Evolutionary conservation across 1,284 basidiomycete genomes (phyloP), one percentile per base, ranked within the genome.

Genomic region (Cutaneotrichosporon dermatis): DNA sequence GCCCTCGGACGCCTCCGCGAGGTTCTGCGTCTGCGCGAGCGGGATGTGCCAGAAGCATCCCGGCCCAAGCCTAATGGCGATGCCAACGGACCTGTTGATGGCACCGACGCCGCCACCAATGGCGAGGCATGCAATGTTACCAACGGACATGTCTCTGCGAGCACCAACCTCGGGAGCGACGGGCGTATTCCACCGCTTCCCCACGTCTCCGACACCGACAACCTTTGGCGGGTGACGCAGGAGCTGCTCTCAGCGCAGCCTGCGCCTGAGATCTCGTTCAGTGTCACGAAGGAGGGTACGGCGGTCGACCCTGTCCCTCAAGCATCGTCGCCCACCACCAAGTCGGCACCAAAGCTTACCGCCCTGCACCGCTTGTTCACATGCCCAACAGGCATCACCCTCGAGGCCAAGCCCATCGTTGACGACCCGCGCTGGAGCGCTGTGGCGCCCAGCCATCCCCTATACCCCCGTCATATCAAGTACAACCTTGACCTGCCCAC

Each of bases 321-420:
- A 48, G 51, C 33, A 43, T 51, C 13, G 15, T 51, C 50, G 16
- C 50, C 50, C 4, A 41, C 16, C 10, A n/a, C 16, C 39, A 51
- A 51, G 50, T 15, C 50, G 9, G 52, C 45, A 3, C 59, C 60
- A 9, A 62, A 60, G 5, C 66, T 71, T 41, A 78, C 76, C 0
- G 71, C 76, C 2, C 51, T 77, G 8, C 75, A 79, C 44, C 64
- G 71, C 3, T 66, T 79, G 12, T 79, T 79, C 63, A 75, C 74
- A 16, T 67, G 67, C 49, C 72, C 73, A 0, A 54, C 63, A 1
- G 78, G 78, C 10, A 65, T 77, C n/a, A 76, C 70, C 4, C 62
- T 75, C 39, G 72, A 69, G 53, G 69, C 75, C n/a, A 61, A 66
- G 15, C 72, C 74, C 3, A 59, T 65, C 51, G 64, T 71, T 6